Evolutionary conservation across 441 rosid genomes (phyloP).

Genomic region (Aquilaria agallochum): DNA sequence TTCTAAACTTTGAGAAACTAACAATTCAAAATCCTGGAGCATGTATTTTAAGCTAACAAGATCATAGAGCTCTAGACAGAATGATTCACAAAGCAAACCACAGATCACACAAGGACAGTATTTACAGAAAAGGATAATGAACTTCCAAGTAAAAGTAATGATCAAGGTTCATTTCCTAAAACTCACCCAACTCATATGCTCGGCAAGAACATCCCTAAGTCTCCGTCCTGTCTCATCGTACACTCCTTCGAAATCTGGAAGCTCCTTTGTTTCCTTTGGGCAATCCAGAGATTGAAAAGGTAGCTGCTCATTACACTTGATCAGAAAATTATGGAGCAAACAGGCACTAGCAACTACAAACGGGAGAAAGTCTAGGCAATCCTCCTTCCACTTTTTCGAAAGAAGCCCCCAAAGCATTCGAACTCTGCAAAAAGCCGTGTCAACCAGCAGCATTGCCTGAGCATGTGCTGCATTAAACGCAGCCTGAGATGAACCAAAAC

Average conservation of each 20-base stretch:
- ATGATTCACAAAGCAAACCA: neutral
- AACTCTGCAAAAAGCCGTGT: slow-evolving; percentile 42
- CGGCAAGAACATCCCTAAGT: slow-evolving; percentile 59
- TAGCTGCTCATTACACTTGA: slow-evolving; percentile 34
- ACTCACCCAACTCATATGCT: slow-evolving; percentile 45
- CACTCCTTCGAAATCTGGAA: slow-evolving; percentile 38
- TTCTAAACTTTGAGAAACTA: neutral
- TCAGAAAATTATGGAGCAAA: slow-evolving; percentile 70
- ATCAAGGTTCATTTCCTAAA: slow-evolving; percentile 24
- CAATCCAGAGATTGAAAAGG: slow-evolving; percentile 26
- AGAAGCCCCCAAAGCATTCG: slow-evolving; percentile 61
- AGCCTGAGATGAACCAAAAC: slow-evolving; percentile 28
- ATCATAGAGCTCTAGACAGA: neutral
- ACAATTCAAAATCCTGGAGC: neutral
- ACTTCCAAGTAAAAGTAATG: neutral
- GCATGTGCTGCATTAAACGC: slow-evolving; percentile 50
- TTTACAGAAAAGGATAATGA: slow-evolving; percentile 7
- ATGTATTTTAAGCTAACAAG: neutral
- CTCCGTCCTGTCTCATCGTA: slow-evolving; percentile 29
- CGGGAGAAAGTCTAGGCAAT: slow-evolving; percentile 50
- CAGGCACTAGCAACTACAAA: slow-evolving; percentile 58
- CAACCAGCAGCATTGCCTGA: slow-evolving; percentile 40
- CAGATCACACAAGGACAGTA: neutral
- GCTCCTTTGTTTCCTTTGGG: slow-evolving; percentile 22
- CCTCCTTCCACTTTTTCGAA: slow-evolving; percentile 58